phyloP scores from a whole-genome alignment of 306 rosid genomes.

The Fragaria vesca region DNA sequence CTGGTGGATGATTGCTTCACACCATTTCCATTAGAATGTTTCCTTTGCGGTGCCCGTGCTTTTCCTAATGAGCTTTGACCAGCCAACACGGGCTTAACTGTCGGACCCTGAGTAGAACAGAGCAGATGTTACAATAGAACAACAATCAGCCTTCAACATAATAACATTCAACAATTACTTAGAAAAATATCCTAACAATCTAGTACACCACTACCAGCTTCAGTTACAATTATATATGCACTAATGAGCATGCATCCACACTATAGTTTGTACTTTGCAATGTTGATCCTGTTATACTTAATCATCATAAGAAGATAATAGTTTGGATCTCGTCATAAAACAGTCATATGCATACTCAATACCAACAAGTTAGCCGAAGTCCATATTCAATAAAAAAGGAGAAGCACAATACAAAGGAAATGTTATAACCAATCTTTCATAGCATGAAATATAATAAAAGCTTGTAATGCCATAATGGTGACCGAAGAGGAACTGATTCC shows the following conservation, averaged over 20 bases:
- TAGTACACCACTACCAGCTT: background rate
- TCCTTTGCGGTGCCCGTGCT: conserved; percentile 55
- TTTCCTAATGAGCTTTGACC: conserved; percentile 40
- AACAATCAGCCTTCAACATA: conserved; percentile 2
- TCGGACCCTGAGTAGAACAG: conserved; percentile 46
- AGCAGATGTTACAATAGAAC: background rate
- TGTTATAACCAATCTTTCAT: background rate
- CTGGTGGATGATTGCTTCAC: conserved; percentile 46
- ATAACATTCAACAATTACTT: conserved; percentile 2
- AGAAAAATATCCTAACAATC: background rate
- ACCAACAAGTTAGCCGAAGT: background rate
- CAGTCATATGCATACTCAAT: background rate
- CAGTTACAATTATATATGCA: background rate
- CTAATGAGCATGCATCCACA: background rate
- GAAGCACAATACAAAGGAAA: background rate
- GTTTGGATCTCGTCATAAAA: background rate
- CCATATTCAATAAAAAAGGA: background rate
- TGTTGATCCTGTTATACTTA: background rate
- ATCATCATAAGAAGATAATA: background rate
- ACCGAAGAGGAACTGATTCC: background rate
- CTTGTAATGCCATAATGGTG: background rate
- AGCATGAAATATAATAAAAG: background rate
- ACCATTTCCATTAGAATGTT: conserved; percentile 56
- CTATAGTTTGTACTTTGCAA: background rate
- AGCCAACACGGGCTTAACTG: conserved; percentile 34